These are phyloP conservation scores for Stemphylium lycopersici DNA, from an alignment of 2,329 filamentous ascomycete genomes.

Conservation along the genomic window DNA sequence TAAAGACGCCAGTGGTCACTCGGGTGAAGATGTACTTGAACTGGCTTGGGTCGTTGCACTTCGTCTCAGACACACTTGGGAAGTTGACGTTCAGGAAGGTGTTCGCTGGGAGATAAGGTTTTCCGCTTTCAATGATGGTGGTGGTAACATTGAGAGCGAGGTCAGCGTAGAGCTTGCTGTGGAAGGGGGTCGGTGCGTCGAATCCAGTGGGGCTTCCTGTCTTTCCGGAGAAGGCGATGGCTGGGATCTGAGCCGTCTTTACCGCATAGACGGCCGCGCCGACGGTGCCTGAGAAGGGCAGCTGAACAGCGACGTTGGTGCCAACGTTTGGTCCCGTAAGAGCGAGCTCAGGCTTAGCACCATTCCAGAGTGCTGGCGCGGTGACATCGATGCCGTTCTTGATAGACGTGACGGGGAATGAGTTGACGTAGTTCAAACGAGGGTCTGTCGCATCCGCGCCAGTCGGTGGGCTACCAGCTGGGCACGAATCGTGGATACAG, in stretches of 20 bases:
- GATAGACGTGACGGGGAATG: constrained; percentile 68
- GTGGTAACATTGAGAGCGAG: constrained; percentile 65
- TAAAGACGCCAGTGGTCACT: constrained; percentile 56
- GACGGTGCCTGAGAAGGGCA: constrained; percentile 70
- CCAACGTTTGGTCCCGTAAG: constrained; percentile 69
- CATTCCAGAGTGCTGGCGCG: constrained; percentile 61
- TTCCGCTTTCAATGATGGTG: constrained; percentile 60
- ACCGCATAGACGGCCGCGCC: constrained; percentile 67
- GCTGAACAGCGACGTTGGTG: constrained; percentile 63
- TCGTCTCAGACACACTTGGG: constrained; percentile 55
- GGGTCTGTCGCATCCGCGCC: constrained; percentile 64
- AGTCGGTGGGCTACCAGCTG: constrained; percentile 60
- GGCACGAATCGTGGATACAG: constrained; percentile 69
- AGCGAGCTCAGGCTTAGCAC: constrained; percentile 63
- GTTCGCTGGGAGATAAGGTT: constrained; percentile 66
- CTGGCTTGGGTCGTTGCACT: constrained; percentile 59
- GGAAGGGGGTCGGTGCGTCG: constrained; percentile 57
- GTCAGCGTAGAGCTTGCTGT: constrained; percentile 67
- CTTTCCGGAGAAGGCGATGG: constrained; percentile 70
- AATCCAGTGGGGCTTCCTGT: constrained; percentile 60
- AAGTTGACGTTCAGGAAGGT: constrained; percentile 75
- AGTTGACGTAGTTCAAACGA: constrained; percentile 74
- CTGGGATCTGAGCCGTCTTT: constrained; percentile 61
- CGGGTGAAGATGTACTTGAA: constrained; percentile 70
- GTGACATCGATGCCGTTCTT: constrained; percentile 66